Evolutionary conservation across 2,329 filamentous ascomycete species (phyloP), one percentile per base, ranked within the genome.

Genomic region (Fusarium chuoi): DNA sequence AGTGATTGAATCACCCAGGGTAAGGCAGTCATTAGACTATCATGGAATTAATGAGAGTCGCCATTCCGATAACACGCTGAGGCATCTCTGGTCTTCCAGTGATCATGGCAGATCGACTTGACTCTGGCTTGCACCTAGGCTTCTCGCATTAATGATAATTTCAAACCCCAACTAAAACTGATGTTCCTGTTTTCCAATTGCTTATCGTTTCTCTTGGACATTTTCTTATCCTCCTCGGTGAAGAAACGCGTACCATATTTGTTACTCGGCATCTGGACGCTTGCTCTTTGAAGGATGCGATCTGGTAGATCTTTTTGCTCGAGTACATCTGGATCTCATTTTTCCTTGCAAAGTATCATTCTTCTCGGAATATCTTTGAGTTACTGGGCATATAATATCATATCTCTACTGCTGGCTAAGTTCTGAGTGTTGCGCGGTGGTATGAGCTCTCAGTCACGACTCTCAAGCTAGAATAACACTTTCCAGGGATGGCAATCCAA

Each of bases 151-250:
- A 7, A 7, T 14, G 8, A 22, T 28, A 4, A 11, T 15, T 9
- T 8, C 8, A 14, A 28, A 28, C 13, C 24, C 20, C 7, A 14
- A 6, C 17, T 14, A 45, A 6, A 14, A 0, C 42, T 20, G 8
- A 9, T 20, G 5, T 18, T 45, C 7, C 5, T 26, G 17, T 20
- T 1, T 26, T 18, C 17, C 0, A 6, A 8, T 5, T 12, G 2
- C 8, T 6, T 18, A 3, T 26, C 17, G 7, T 24, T 26, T 5
- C 11, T 18, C n/a, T 18, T 8, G 12, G 4, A 1, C 2, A 18
- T 14, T 9, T 41, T 41, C 11, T 24, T 44, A 7, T 18, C 1
- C 6, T 17, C 2, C n/a, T 24, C 17, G 17, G 11, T 18, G 6
- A 18, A 13, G 30, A 33, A 33, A 33, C 30, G 13, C 8, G 20